phyloP scores from a whole-genome alignment of 2,329 filamentous ascomycete species.

The Nectriaceae sp. region DNA sequence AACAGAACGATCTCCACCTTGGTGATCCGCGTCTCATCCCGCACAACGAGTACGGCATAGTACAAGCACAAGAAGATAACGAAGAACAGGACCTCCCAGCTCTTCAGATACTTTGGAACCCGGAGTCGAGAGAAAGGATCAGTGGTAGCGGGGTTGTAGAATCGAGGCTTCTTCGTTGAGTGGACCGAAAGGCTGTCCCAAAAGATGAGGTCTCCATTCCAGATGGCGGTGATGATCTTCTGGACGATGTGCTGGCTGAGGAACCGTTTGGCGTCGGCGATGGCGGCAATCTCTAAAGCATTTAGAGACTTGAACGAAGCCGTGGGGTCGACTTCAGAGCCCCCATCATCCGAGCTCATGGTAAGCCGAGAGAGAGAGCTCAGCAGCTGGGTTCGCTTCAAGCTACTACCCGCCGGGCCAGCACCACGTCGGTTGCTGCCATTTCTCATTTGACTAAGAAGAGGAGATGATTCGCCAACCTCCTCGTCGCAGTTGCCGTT shows the following conservation, averaged over 20 bases:
- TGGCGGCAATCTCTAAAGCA: slow-evolving; percentile 82
- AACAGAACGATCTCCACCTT: slow-evolving; percentile 73
- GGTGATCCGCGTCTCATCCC: slow-evolving; percentile 67
- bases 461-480: slow-evolving; percentile 49
- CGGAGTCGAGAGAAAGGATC: slow-evolving; percentile 75
- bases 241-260: slow-evolving; percentile 79
- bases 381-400: slow-evolving; percentile 51
- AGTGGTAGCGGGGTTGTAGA: slow-evolving; percentile 68
- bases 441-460: slow-evolving; percentile 40
- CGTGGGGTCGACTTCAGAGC: slow-evolving; percentile 62
- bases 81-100: slow-evolving; percentile 83
- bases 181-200: slow-evolving; percentile 78
- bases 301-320: slow-evolving; percentile 78
- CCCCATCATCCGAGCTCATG: slow-evolving; percentile 37
- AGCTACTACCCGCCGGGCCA: slow-evolving; percentile 39
- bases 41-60: slow-evolving; percentile 80
- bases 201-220: slow-evolving; percentile 84
- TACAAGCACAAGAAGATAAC: slow-evolving; percentile 75
- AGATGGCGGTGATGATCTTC: slow-evolving; percentile 80
- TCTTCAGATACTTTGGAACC: slow-evolving; percentile 82
- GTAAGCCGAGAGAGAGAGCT: slow-evolving; percentile 59
- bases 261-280: slow-evolving; percentile 82
- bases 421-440: slow-evolving; percentile 19
- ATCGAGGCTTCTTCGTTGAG: slow-evolving; percentile 72
- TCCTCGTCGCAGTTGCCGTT: slow-evolving; percentile 38